These are phyloP conservation scores for Schoenoplectus triqueter DNA, from an alignment of 202 grass and related monocot species.

Conservation along the genomic window DNA sequence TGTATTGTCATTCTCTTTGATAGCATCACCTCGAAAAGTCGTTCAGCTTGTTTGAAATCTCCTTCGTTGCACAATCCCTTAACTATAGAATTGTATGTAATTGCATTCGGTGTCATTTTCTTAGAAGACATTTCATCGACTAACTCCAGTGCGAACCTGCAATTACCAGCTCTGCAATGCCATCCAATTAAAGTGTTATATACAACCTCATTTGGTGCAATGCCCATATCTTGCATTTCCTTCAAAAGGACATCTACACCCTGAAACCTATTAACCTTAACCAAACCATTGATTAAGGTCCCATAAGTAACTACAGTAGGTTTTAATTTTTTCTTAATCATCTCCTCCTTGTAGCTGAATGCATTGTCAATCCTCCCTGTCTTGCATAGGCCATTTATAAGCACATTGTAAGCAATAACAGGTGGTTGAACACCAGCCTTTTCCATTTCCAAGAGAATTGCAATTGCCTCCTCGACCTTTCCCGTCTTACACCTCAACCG, in stretches of 20 bases:
- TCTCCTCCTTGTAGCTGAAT: constrained; percentile 63
- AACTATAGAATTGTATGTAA: constrained; percentile 72
- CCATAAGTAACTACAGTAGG: constrained; percentile 73
- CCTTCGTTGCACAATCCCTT: constrained; percentile 74
- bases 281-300: constrained; percentile 81
- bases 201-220: constrained; percentile 71
- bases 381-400: constrained; percentile 77
- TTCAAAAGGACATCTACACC: constrained; percentile 50
- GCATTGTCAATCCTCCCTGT: constrained; percentile 67
- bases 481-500: constrained; percentile 56
- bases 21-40: constrained; percentile 74
- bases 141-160: constrained; percentile 52
- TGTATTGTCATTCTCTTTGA: constrained; percentile 66
- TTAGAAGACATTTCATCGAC: constrained; percentile 68
- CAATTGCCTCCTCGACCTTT: constrained; percentile 48
- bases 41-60: constrained; percentile 64
- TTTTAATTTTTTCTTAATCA: constrained; percentile 48
- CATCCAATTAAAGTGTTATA: constrained; percentile 81
- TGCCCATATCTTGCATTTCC: constrained; percentile 67
- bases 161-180: constrained; percentile 59
- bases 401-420: constrained; percentile 67
- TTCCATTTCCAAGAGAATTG: constrained; percentile 58
- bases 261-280: constrained; percentile 51
- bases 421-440: constrained; percentile 46
- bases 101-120: constrained; percentile 55